Base-by-base conservation (phyloP, 2,329 filamentous ascomycete species). In the Emmonsiellopsis sp. region DNA sequence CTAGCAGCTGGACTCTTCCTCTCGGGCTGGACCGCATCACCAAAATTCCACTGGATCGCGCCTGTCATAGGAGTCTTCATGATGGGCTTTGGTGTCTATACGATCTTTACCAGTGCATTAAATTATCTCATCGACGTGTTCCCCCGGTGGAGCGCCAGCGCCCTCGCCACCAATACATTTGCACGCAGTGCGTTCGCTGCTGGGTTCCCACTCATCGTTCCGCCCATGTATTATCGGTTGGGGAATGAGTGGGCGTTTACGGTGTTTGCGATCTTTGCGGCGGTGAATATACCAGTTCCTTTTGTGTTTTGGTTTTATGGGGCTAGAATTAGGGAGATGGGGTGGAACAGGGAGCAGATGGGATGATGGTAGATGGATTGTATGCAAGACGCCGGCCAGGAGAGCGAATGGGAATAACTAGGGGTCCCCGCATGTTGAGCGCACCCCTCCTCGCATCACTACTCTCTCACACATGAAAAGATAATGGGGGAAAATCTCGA, bases 91-190 rank as follows among this genome's bases (percentile, higher is more conserved):
- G 87, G 87, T 4, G 83, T 92, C 63, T 84, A 90, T 71, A 85
- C 84, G 31, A 90, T 93, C 63, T 92, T 92, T 75, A 80, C 92
- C 37, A 85, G 88, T 59, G 77, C 84, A 10, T 73, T 93, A 55
- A 93, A 92, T 72, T 92, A 91, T 66, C 80, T 92, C 3, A 84
- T 91, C 54, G 87, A 92, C 62, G 82, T 67, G 27, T 77, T 76
- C 53, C 69, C 70, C 34, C 56, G 60, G 45, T 71, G 69, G 40
- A 67, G 72, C 0, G 74, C 75, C 1, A 71, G 67, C 36, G 74
- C 74, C 0, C 63, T 77, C 7, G 74, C 74, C 0, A 74, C 74
- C 1, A 77, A 77, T 62, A 78, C 75, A 0, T 77, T 78, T 64
- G 62, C 76, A 32, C 69, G 75, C 36, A 71, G 67, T 17, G 53